A percentile compares a stretch with the other conserved stretches of the same genome.
phyloP scores from a whole-genome alignment of 805 yeast species.

The Phaffomyces thermotolerans region DNA sequence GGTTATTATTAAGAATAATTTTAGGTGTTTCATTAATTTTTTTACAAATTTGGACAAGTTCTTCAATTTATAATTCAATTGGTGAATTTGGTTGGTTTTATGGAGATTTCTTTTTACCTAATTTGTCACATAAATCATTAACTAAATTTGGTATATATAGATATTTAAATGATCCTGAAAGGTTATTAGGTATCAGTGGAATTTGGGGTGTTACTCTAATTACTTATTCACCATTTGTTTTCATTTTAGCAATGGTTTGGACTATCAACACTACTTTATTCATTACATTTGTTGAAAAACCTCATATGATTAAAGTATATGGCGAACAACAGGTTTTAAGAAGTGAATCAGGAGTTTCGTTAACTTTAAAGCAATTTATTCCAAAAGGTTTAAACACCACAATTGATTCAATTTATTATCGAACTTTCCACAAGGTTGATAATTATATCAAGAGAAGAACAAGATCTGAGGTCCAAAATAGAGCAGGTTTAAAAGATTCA shows the following conservation, averaged over 20 bases:
- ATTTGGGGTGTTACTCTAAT: conserved; percentile 66
- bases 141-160: conserved; percentile 78
- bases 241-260: conserved; percentile 56
- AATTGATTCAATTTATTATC: conserved; percentile 37
- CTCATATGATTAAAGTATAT: conserved; percentile 70
- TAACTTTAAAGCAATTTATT: conserved; percentile 29
- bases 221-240: conserved; percentile 43
- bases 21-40: conserved; percentile 48
- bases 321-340: conserved; percentile 55
- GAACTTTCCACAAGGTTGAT: conserved; percentile 32
- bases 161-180: conserved; percentile 77
- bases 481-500: conserved; percentile 6
- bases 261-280: conserved; percentile 57
- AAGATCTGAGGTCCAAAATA: conserved; percentile 15
- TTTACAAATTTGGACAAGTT: conserved; percentile 63
- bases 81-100: conserved; percentile 89
- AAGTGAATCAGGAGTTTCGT: conserved; percentile 39
- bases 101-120: conserved; percentile 74
- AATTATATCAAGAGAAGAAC: conserved; percentile 20
- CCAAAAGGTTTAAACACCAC: conserved; percentile 32
- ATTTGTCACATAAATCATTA: conserved; percentile 40
- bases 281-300: conserved; percentile 66
- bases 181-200: conserved; percentile 70
- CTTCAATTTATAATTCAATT: conserved; percentile 59
- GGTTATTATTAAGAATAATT: conserved; percentile 46